A percentile compares a stretch with the other conserved stretches of the same genome.
These are phyloP conservation scores for Rhodotorula toruloides DNA, from an alignment of 768 basidiomycete species.

Conservation along the genomic window DNA sequence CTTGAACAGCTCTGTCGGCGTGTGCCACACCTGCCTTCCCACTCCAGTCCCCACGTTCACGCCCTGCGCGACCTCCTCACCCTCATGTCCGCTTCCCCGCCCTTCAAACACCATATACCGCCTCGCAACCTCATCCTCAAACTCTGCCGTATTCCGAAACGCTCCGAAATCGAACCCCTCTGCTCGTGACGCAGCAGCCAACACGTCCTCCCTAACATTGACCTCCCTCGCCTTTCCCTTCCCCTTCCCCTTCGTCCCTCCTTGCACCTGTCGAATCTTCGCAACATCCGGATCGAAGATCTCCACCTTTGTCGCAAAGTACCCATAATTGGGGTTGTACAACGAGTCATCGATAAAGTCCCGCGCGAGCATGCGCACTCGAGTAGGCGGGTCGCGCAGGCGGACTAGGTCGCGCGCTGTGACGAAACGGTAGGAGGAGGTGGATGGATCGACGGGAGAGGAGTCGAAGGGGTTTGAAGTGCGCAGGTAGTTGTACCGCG, in stretches of 20 bases:
- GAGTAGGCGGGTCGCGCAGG: conserved; percentile 59
- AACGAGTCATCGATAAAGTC: conserved; percentile 96
- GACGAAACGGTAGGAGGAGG: conserved; percentile 53
- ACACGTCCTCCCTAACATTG: background rate
- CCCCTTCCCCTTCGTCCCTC: no score
- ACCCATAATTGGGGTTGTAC: conserved; percentile 96
- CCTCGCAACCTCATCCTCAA: conserved; percentile 71
- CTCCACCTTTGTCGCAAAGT: conserved; percentile 86
- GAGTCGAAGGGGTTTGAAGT: conserved; percentile 50
- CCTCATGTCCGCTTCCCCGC: conserved; percentile 47
- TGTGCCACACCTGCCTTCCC: conserved; percentile 96
- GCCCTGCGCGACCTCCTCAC: conserved; percentile 3
- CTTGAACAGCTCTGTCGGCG: conserved; percentile 95
- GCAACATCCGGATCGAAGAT: conserved; percentile 59
- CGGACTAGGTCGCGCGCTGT: conserved; percentile 66
- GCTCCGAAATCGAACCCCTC: conserved; percentile 61
- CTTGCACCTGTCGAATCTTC: background rate
- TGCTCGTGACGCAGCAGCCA: conserved; percentile 9
- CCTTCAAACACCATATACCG: conserved; percentile 67
- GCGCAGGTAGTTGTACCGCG: conserved; percentile 74
- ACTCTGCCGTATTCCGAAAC: conserved; percentile 65
- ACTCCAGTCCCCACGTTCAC: conserved; percentile 53
- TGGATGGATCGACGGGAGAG: conserved; percentile 21
- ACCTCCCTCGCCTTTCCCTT: conserved; percentile 52
- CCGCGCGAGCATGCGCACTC: conserved; percentile 87